Evolutionary conservation across 768 basidiomycete species (phyloP).

Genomic region (Podaxis sp.): DNA sequence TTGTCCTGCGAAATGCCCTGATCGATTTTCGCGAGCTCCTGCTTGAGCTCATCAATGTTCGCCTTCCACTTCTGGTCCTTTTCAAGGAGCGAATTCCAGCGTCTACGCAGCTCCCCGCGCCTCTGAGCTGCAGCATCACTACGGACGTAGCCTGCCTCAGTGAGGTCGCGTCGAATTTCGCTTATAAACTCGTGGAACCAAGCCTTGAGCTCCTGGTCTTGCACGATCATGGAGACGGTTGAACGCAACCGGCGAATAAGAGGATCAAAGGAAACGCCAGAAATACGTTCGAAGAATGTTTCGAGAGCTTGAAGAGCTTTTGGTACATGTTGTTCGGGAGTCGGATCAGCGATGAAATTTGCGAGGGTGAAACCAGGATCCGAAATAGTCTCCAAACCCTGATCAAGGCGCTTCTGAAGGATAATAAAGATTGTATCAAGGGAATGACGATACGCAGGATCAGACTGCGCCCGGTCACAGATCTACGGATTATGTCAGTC

Average conservation of each 20-base stretch:
- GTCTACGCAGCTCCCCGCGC: slow-evolving; percentile 43
- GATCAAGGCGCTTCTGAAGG: slow-evolving; percentile 56
- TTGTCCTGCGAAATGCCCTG: slow-evolving; percentile 46
- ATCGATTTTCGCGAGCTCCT: slow-evolving; percentile 44
- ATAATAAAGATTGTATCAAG: slow-evolving; percentile 58
- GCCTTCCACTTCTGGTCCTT: slow-evolving; percentile 53
- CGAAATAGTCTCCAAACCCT: slow-evolving; percentile 48
- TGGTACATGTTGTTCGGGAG: slow-evolving; percentile 60
- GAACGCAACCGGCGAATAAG: slow-evolving; percentile 41
- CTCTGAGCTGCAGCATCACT: slow-evolving; percentile 45
- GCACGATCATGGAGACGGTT: slow-evolving; percentile 48
- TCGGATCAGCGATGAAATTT: slow-evolving; percentile 60
- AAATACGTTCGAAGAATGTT: slow-evolving; percentile 49
- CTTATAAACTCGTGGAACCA: slow-evolving; percentile 59
- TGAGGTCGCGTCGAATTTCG: slow-evolving; percentile 44
- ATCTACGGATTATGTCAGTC: slow-evolving; percentile 37
- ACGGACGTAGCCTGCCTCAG: slow-evolving; percentile 51
- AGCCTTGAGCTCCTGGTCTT: slow-evolving; percentile 49
- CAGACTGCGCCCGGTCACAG: slow-evolving; percentile 61
- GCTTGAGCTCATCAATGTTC: slow-evolving; percentile 45
- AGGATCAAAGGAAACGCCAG: slow-evolving; percentile 51
- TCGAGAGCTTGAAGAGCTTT: slow-evolving; percentile 52
- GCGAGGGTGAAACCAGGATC: slow-evolving; percentile 49
- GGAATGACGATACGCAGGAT: slow-evolving; percentile 56
- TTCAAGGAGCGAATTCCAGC: slow-evolving; percentile 53